phyloP scores from a whole-genome alignment of 2,329 filamentous ascomycete genomes.

The Sporothrix brunneoviolacea region DNA sequence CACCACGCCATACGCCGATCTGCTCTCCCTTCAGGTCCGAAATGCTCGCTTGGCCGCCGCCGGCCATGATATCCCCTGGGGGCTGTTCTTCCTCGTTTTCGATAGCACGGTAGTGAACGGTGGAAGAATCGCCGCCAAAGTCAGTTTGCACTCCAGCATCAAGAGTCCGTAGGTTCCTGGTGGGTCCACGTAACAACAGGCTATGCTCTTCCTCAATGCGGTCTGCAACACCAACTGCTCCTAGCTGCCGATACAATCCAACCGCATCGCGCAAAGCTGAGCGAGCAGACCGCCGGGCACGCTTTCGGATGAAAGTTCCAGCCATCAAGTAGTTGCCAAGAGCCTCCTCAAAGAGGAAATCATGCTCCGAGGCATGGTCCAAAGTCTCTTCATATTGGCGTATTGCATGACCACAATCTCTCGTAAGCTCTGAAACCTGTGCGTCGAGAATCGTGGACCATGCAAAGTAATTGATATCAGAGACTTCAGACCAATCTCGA shows the following conservation, averaged over 20 bases:
- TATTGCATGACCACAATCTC: slow-evolving; percentile 52
- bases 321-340: slow-evolving; percentile 68
- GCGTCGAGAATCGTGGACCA: slow-evolving; percentile 65
- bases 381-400: slow-evolving; percentile 62
- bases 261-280: slow-evolving; percentile 63
- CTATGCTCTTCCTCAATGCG: slow-evolving; percentile 62
- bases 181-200: slow-evolving; percentile 58
- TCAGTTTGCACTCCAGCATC: slow-evolving; percentile 63
- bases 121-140: slow-evolving; percentile 51
- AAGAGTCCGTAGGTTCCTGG: slow-evolving; percentile 48
- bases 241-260: slow-evolving; percentile 60
- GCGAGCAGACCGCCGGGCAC: slow-evolving; percentile 60
- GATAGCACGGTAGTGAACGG: slow-evolving; percentile 44
- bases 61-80: slow-evolving; percentile 33
- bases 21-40: slow-evolving; percentile 49
- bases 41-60: slow-evolving; percentile 30
- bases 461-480: slow-evolving; percentile 62
- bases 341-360: slow-evolving; percentile 64
- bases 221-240: slow-evolving; percentile 62
- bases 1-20: slow-evolving; percentile 57
- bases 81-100: slow-evolving; percentile 39
- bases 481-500: slow-evolving; percentile 56
- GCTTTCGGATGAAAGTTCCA: slow-evolving; percentile 59
- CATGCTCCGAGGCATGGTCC: slow-evolving; percentile 63
- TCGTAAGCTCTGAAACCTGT: slow-evolving; percentile 57